These are phyloP conservation scores for Fusarium chlamydosporum DNA, from an alignment of 2,329 filamentous ascomycete species.

Conservation along the genomic window DNA sequence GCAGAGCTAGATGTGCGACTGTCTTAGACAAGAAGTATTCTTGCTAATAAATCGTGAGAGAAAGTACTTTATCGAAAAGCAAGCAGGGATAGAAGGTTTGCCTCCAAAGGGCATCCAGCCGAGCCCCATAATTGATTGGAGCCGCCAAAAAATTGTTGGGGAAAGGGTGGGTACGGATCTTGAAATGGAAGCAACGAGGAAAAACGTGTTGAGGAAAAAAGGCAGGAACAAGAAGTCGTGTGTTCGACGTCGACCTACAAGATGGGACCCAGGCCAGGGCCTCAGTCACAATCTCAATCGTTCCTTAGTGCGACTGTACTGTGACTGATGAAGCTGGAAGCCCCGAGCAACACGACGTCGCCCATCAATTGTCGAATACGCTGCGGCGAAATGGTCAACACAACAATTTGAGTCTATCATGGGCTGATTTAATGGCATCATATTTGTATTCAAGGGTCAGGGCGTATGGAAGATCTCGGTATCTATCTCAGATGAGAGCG, in stretches of 20 bases:
- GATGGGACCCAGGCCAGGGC: constrained; percentile 2
- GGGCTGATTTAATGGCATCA: constrained; percentile 48
- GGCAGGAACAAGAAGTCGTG: constrained; percentile 13
- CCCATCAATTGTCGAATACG: constrained; percentile 46
- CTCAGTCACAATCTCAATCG: constrained; percentile 7
- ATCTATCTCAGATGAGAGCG: constrained; percentile 20
- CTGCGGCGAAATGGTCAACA: constrained; percentile 31
- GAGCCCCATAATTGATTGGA: constrained; percentile 43
- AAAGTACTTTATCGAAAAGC: constrained; percentile 17
- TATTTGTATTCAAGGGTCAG: constrained; percentile 8
- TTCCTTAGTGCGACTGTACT: constrained; percentile 1
- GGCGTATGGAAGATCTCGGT: constrained; percentile 33
- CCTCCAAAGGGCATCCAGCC: constrained; percentile 28
- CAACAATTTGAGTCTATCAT: constrained; percentile 38
- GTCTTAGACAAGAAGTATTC: constrained; percentile 16
- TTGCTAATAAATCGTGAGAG: rapidly evolving
- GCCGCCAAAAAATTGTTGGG: constrained; percentile 53
- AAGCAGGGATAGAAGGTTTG: constrained; percentile 18
- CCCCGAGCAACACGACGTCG: constrained; percentile 23
- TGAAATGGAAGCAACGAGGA: constrained; percentile 17
- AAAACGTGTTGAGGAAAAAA: constrained; percentile 47
- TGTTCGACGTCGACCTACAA: constrained; percentile 43
- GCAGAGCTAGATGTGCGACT: constrained; percentile 32
- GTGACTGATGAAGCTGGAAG: constrained; percentile 5
- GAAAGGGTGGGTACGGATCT: constrained; percentile 47